These are phyloP conservation scores for Ophiostoma triangulosporum DNA, from an alignment of 2,329 filamentous ascomycete species.

Conservation along the genomic window DNA sequence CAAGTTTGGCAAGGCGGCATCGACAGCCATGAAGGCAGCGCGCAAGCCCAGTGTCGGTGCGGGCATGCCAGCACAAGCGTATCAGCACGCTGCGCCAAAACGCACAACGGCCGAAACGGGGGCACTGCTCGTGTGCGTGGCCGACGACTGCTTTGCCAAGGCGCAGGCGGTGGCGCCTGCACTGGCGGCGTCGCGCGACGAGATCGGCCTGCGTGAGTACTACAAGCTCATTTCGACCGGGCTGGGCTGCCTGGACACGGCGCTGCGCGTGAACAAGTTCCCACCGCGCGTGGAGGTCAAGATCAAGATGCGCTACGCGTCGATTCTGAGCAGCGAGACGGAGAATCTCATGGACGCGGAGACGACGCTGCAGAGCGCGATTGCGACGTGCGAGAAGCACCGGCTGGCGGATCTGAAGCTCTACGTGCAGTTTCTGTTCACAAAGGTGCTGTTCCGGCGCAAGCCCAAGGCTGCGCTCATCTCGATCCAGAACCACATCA, in stretches of 20 bases:
- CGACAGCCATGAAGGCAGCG: not conserved
- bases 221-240: slow-evolving; percentile 60
- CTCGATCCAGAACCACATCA: slow-evolving; percentile 53
- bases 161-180: slow-evolving; percentile 43
- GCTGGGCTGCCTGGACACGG: slow-evolving; percentile 57
- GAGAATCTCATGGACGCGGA: slow-evolving; percentile 63
- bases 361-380: slow-evolving; percentile 56
- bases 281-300: slow-evolving; percentile 55
- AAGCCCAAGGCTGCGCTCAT: slow-evolving; percentile 62
- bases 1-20: not conserved
- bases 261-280: slow-evolving; percentile 46
- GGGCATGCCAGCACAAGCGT: slow-evolving; percentile 12
- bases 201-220: slow-evolving; percentile 47
- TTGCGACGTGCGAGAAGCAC: slow-evolving; percentile 54
- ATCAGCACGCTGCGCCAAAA: slow-evolving; percentile 20
- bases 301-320: slow-evolving; percentile 57
- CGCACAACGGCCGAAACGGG: slow-evolving; percentile 35
- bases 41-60: slow-evolving; percentile 15
- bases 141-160: slow-evolving; percentile 60
- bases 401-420: slow-evolving; percentile 57
- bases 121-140: slow-evolving; percentile 53
- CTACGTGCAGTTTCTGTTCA: slow-evolving; percentile 60
- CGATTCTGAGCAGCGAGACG: slow-evolving; percentile 59
- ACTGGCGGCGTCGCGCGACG: slow-evolving; percentile 35
- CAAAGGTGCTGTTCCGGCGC: slow-evolving; percentile 55